These are phyloP conservation scores for Scedosporium aurantiacum DNA, from an alignment of 2,329 filamentous ascomycete species.

Conservation along the genomic window DNA sequence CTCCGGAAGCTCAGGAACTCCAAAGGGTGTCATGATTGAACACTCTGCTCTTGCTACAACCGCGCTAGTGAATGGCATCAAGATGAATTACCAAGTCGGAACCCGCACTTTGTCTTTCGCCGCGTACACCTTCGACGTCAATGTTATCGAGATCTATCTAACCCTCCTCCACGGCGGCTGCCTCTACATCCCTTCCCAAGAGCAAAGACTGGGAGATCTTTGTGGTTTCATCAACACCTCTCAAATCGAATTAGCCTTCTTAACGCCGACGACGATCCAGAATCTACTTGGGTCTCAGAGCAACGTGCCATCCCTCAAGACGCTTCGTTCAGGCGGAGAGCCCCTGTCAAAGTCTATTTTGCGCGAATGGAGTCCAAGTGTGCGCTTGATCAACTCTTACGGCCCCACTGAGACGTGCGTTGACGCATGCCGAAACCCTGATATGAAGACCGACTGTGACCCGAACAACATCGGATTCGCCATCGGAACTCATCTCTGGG, in stretches of 20 bases:
- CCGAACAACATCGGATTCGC: no score
- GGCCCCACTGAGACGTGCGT: not conserved
- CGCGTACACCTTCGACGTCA: conserved; percentile 20
- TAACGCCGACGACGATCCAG: conserved; percentile 9
- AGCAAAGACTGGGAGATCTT: conserved; percentile 22
- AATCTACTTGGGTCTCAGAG: conserved; percentile 5
- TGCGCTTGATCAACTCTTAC: conserved; percentile 12
- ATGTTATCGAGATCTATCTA: conserved; percentile 15
- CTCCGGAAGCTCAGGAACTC: conserved; percentile 17
- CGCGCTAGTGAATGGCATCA: conserved; percentile 11
- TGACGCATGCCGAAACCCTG: not conserved
- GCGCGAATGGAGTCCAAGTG: not conserved
- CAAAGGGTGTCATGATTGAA: conserved; percentile 18
- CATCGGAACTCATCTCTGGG: conserved; percentile 9
- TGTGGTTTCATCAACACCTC: not conserved
- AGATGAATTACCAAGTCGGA: conserved; percentile 12
- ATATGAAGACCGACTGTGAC: no score
- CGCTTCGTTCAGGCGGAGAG: conserved; percentile 11
- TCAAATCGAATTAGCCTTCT: conserved; percentile 6
- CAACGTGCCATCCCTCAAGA: conserved; percentile 4
- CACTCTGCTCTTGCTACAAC: conserved; percentile 10
- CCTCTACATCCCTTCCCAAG: conserved; percentile 25
- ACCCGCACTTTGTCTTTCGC: conserved; percentile 23
- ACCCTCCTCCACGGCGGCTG: conserved; percentile 17
- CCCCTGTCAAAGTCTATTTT: conserved; percentile 1